Evolutionary conservation across 2,329 filamentous ascomycete genomes (phyloP), one percentile per base, ranked within the genome.

Genomic region (Phoma sp.): DNA sequence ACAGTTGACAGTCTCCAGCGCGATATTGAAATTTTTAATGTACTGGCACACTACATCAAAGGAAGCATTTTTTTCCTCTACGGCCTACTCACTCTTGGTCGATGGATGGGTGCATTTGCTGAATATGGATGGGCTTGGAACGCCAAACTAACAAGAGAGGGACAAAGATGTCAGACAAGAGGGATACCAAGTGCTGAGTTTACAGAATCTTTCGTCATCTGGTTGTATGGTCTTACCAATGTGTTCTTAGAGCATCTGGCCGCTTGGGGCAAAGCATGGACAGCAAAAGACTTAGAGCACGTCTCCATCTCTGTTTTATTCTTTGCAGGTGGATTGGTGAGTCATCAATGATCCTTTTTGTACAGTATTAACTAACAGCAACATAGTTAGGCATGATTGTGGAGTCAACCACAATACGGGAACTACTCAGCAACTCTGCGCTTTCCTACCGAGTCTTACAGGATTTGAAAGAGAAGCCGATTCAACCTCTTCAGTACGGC

Each of bases 81-180:
- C 60, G 94, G 94, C 8, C 77, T 96, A 19, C 78, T 97, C 57
- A 96, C 91, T 0, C 82, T 98, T 3, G 92, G 92, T 25, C 88
- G 94, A 51, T 97, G 92, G 89, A 86, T 92, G 70, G 94, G 94
- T 24, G 90, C 90, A 73, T 98, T 96, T 73, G 88, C 90, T 54
- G 91, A 96, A 56, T 84, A 94, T 52, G 94, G 94, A 62, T 98
- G 94, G 94, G 91, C 92, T 0, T 97, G 94, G 94, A 98, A 98
- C 68, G 76, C 92, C 56, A 89, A 90, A 55, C 92, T 92, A 9
- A 70, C 79, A 5, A 74, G 76, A 54, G 80, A 80, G 9, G 70
- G 1, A 90, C 90, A n/a, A n/a, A n/a, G n/a, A n/a, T n/a, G n/a
- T n/a, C n/a, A n/a, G n/a, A n/a, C n/a, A n/a, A n/a, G n/a, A n/a